Conservation (phyloP, 768 basidiomycete species). For the Psilocybe cyanescens region DNA sequence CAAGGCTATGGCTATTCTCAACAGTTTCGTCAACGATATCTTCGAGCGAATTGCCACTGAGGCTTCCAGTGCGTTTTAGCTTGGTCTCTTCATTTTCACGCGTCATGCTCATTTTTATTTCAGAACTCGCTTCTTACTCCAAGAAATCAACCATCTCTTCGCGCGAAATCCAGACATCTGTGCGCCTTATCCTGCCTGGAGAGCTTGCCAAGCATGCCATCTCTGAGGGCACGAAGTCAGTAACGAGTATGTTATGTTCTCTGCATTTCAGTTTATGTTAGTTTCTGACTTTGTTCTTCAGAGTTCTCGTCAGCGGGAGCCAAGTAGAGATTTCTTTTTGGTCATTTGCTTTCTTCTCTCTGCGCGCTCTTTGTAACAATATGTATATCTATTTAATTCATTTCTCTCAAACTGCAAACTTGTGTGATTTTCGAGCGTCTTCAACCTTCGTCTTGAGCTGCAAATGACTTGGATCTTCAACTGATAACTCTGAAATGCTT, state of each 20-base stretch:
- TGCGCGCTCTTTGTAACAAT: conserved; percentile 34
- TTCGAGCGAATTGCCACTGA: conserved; percentile 93
- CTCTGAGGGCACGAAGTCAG: conserved; percentile 93
- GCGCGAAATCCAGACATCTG: conserved; percentile 97
- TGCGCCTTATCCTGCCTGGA: conserved; percentile 95
- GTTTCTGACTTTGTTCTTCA: conserved; percentile 7
- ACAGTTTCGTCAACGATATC: conserved; percentile 96
- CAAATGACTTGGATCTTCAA: neutral
- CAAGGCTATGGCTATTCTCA: conserved; percentile 97
- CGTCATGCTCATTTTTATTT: conserved; percentile 7
- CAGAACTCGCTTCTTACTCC: conserved; percentile 95
- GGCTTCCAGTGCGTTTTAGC: conserved; percentile 71
- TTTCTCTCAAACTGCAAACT: conserved; percentile 13
- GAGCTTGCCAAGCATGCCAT: conserved; percentile 94
- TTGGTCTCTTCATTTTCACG: neutral
- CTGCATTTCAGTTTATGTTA: neutral
- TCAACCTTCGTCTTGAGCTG: neutral
- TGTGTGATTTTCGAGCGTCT: neutral
- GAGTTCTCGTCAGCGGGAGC: conserved; percentile 76
- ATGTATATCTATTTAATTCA: conserved; percentile 36
- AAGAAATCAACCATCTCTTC: conserved; percentile 99
- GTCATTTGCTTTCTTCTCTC: conserved; percentile 21
- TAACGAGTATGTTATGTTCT: conserved; percentile 64
- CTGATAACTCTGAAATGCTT: no score
- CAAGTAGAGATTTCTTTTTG: conserved; percentile 48